Evolutionary conservation across 768 basidiomycete species (phyloP), one percentile per base, ranked within the genome.

Genomic region (Cytidiella melzeri): DNA sequence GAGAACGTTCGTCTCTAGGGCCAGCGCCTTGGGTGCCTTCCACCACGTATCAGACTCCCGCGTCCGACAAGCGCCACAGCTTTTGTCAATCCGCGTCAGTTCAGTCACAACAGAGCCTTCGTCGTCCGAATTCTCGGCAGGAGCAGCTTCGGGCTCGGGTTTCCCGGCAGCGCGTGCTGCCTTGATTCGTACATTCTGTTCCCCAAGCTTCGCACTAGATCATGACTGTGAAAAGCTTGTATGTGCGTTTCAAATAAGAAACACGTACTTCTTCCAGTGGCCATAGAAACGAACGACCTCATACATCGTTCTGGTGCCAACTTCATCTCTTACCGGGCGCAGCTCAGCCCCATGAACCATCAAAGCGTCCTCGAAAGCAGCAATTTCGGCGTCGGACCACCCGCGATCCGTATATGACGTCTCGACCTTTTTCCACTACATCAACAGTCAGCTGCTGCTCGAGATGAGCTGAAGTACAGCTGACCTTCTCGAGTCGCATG

Each of bases 201-300:
- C 85, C 26, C 80, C 76, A 15, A 91, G 73, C 61, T 77, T 84
- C 45, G 69, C 65, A 59, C 87, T 90, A 19, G 50, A 37, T 42
- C 6, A 15, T 34, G 30, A 34, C 9, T 34, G 30, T 34, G 15
- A n/a, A n/a, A n/a, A n/a, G n/a, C n/a, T 44, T 53, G 25, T 18
- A 28, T 3, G 40, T 21, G 53, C 40, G 18, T 5, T 0, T 12
- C 48, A 42, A 37, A 51, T 18, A 55, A 12, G 18, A n/a, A 48
- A 20, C 26, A 42, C 67, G 34, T 58, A 89, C 90, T 78, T 87
- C 71, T 92, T 92, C 90, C 90, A 92, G 52, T 79, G 83, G 3
- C 82, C 85, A 57, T 88, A 92, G 66, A 83, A 91, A 15, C 88
- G 79, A 24, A 92, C 89, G 5, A 91, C 79, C 59, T 92, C 91